phyloP scores from a whole-genome alignment of 257 asterid genomes.

The Echites panduratus region DNA sequence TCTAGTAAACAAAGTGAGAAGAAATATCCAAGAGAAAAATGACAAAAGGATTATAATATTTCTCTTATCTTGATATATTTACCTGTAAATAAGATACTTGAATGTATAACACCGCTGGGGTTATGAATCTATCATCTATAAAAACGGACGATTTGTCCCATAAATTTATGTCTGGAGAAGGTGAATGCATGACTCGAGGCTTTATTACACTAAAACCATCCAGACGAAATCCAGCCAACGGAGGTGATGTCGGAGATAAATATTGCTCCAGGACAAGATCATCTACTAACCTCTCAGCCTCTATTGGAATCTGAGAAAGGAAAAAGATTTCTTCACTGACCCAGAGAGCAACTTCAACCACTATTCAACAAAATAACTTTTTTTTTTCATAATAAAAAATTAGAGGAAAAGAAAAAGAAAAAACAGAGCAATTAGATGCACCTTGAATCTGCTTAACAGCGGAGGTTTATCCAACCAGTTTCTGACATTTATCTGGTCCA shows the following conservation, averaged over 20 bases:
- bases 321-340: slow-evolving; percentile 11
- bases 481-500: slow-evolving; percentile 65
- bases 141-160: slow-evolving; percentile 31
- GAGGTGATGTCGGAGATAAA: slow-evolving; percentile 71
- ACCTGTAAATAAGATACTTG: slow-evolving; percentile 96
- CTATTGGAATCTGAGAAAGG: slow-evolving; percentile 76
- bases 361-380: background rate
- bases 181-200: slow-evolving; percentile 78
- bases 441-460: slow-evolving; percentile 83
- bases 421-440: slow-evolving; percentile 23
- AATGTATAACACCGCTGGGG: slow-evolving; percentile 75
- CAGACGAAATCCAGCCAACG: slow-evolving; percentile 89
- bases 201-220: slow-evolving; percentile 87
- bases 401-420: background rate
- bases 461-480: slow-evolving; percentile 87
- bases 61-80: slow-evolving; percentile 3
- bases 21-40: background rate
- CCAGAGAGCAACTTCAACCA: background rate
- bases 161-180: slow-evolving; percentile 38
- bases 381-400: no score
- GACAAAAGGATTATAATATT: background rate
- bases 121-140: slow-evolving; percentile 72
- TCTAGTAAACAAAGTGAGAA: background rate
- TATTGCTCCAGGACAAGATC: slow-evolving; percentile 91
- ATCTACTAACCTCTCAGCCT: slow-evolving; percentile 69